Base-by-base conservation (phyloP, 1,284 basidiomycete genomes). In the Gastroboletus turbinatus region DNA sequence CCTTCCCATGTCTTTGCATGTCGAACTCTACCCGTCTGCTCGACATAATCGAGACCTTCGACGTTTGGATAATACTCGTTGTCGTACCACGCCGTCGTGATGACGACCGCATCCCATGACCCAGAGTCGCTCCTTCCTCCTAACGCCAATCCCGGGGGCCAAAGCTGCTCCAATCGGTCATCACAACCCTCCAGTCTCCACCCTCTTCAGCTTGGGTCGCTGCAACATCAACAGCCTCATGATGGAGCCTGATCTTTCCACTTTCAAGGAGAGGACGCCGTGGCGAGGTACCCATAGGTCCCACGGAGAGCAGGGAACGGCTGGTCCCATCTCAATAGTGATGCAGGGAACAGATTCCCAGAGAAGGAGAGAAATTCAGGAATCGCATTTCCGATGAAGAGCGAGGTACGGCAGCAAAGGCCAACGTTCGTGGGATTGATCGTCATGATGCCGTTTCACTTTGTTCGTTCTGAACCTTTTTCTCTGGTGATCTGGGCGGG, bases 341-440 rank as follows among this genome's bases (percentile, higher is more conserved):
- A 67, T 8, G 60, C 53, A 10, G 76, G 72, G 47, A 77, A 78
- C 5, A 73, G 71, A 30, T 55, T 48, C 5, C 61, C 65, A 11
- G 78, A 76, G 61, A 78, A 79, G 3, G 75, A 75, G 11, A 80
- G 68, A 53, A 73, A 79, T 46, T 79, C 73, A 1, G 79, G 77
- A 5, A 80, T 68, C 46, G 81, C 76, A 54, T 82, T 81, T 21
- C 80, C 78, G 42, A 82, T 72, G 42, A 81, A 63, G 63, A 13
- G 67, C 73, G 13, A 73, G 73, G 55, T 81, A 82, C 0, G 78
- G 76, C 1, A 78, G 77, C 7, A 76, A 76, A 1, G 74, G 70
- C 78, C 77, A 81, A 23, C 68, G 42, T 40, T 64, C 19, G 72
- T 69, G 42, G 46, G 47, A 45, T 46, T n/a, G 46, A 50, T 54